Evolutionary conservation across 495 filamentous ascomycete genomes (phyloP).

Genomic region (Penicillium egyptiacum): DNA sequence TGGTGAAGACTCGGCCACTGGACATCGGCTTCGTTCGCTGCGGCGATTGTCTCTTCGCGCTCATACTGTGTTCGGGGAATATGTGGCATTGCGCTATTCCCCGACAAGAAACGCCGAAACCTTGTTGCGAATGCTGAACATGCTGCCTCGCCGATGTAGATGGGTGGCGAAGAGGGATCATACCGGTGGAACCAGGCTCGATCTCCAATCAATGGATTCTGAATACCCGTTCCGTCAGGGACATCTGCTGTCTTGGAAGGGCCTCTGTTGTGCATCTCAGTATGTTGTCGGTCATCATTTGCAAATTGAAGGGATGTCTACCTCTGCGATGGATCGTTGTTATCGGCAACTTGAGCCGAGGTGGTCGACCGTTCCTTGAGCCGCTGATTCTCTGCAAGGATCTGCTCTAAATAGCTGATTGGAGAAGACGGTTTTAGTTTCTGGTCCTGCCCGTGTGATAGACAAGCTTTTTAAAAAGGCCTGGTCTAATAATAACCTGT

Average conservation of each 20-base stretch:
- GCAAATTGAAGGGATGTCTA: slow-evolving; percentile 5
- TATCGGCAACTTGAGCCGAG: slow-evolving; percentile 35
- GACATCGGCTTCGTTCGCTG: slow-evolving; percentile 33
- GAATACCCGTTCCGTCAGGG: slow-evolving; percentile 37
- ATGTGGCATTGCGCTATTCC: slow-evolving; percentile 38
- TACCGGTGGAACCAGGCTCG: slow-evolving; percentile 48
- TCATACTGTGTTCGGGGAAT: slow-evolving; percentile 46
- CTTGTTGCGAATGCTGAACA: slow-evolving; percentile 50
- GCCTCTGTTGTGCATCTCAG: slow-evolving; percentile 15
- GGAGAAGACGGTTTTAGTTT: slow-evolving; percentile 5
- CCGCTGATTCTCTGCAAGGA: slow-evolving; percentile 40
- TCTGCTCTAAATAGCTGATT: slow-evolving; percentile 38
- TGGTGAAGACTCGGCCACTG: slow-evolving; percentile 45
- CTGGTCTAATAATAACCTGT: background rate
- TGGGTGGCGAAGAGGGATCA: slow-evolving; percentile 44
- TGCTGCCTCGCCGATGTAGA: slow-evolving; percentile 48
- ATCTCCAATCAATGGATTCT: slow-evolving; percentile 44
- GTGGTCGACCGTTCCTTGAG: slow-evolving; percentile 39
- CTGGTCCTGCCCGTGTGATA: background rate
- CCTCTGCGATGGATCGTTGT: slow-evolving; percentile 19
- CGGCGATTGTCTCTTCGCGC: slow-evolving; percentile 36
- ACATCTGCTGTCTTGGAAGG: slow-evolving; percentile 26
- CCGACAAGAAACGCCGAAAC: slow-evolving; percentile 45
- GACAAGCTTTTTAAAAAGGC: slow-evolving; percentile 1
- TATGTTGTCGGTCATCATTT: background rate